Percentiles rank a stretch among this genome's conserved stretches.
Evolutionary conservation across 2,329 filamentous ascomycete genomes (phyloP).

Genomic region (Dryadomyces quercivorus): DNA sequence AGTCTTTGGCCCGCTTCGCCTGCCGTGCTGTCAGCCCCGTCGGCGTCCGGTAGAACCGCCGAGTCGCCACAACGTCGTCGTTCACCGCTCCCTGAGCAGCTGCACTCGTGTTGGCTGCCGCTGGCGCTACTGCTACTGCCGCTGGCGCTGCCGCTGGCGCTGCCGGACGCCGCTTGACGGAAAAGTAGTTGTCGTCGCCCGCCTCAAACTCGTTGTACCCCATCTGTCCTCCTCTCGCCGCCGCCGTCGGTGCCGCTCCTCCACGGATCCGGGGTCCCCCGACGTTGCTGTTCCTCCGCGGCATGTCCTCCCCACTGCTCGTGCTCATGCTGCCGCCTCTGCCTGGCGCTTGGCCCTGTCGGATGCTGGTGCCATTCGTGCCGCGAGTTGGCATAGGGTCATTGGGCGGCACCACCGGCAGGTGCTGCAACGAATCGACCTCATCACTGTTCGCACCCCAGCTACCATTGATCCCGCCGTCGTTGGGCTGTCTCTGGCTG

Average conservation of each 20-base stretch:
- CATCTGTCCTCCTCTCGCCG: slow-evolving; percentile 21
- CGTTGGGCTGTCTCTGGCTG: slow-evolving; percentile 27
- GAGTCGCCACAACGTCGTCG: not conserved
- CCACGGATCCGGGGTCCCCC: slow-evolving; percentile 8
- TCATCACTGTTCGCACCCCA: slow-evolving; percentile 32
- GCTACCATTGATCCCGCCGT: slow-evolving; percentile 43
- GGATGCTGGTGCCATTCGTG: not conserved
- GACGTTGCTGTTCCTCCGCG: slow-evolving; percentile 1
- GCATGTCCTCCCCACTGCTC: slow-evolving; percentile 12
- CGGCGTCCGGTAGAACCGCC: slow-evolving; percentile 53
- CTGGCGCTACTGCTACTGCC: not conserved
- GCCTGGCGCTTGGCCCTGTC: not conserved
- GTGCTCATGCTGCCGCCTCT: slow-evolving; percentile 15
- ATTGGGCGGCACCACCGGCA: slow-evolving; percentile 1
- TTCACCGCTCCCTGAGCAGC: not conserved
- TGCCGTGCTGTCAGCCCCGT: slow-evolving; percentile 56
- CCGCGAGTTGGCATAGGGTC: not conserved
- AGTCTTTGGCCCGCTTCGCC: slow-evolving; percentile 37
- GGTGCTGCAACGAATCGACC: not conserved
- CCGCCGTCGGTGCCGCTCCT: slow-evolving; percentile 12
- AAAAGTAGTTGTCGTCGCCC: slow-evolving; percentile 48
- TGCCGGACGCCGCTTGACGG: slow-evolving; percentile 22
- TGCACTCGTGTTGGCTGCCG: no score
- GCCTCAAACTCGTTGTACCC: slow-evolving; percentile 34
- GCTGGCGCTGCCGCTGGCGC: slow-evolving; percentile 4